Evolutionary conservation across 345 rosid species (phyloP), one percentile per base, ranked within the genome.

Genomic region (Eucalyptus erythrocorys): DNA sequence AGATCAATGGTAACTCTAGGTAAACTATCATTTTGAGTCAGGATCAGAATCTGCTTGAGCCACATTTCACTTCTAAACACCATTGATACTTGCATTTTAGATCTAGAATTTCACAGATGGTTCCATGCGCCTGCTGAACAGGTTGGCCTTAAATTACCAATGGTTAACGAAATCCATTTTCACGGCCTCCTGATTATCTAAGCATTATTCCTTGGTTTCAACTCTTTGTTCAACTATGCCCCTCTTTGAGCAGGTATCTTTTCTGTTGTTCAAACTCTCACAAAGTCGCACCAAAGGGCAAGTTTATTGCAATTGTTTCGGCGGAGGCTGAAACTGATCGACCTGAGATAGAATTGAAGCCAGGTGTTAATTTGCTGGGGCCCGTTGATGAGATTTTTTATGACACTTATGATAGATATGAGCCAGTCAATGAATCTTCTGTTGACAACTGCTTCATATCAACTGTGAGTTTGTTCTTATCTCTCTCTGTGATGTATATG

Each of bases 201-300:
- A 47, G 85, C 40, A 51, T 48, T 42, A 12, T 87, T 89, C 59
- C 55, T 30, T 40, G 21, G n/a, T 68, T 9, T 27, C 27, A 3
- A 43, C 48, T 53, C 43, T 53, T 66, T 43, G 71, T 87, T 87
- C 9, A 85, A 27, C 64, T 76, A 40, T 34, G 50, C 86, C 13
- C 32, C 34, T 88, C 24, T 49, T 85, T 85, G 89, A 51, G 87
- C 95, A 97, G 99, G 99, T 97, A 97, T 88, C 94, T 98, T 88
- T 98, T 98, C 94, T 97, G 99, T 88, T 98, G 99, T 90, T 98
- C 99, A 66, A 96, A 94, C 90, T 86, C 99, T 85, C 99, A 97
- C 93, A 98, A 97, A 82, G 99, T 97, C 40, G 99, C 99, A 90
- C 98, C 99, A 80, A 95, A 94, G 92, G 99, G 99, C 27, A 96